A percentile compares a stretch with the other conserved stretches of the same genome.
Conservation (phyloP, 2,329 filamentous ascomycete species). For the Bipolaris victoriae region DNA sequence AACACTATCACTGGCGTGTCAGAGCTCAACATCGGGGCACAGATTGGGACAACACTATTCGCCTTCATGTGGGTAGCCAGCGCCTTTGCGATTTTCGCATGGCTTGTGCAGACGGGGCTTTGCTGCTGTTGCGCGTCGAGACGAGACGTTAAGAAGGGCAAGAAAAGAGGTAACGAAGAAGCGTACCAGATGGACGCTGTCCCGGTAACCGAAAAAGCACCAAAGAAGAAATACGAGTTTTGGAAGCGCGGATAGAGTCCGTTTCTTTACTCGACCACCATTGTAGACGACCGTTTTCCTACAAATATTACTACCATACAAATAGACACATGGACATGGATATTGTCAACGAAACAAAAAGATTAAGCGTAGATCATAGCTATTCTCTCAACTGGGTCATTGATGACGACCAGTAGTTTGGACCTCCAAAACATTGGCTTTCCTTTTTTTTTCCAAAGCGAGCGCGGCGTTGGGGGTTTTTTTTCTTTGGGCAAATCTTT, state of each 20-base stretch:
- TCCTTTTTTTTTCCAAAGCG: slow-evolving; percentile 11
- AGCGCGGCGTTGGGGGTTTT: slow-evolving; percentile 22
- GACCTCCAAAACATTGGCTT: not conserved
- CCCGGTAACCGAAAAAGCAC: slow-evolving; percentile 4
- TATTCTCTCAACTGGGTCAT: not conserved
- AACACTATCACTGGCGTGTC: slow-evolving; percentile 73
- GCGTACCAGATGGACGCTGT: slow-evolving; percentile 35
- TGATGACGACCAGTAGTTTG: not conserved
- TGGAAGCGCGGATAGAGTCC: slow-evolving; percentile 24
- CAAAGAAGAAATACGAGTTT: slow-evolving; percentile 23
- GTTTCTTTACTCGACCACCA: not conserved
- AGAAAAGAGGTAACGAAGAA: slow-evolving; percentile 53
- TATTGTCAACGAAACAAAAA: not conserved
- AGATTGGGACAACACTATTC: slow-evolving; percentile 76
- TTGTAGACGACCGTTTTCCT: not conserved
- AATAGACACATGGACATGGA: not conserved
- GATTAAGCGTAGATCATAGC: not conserved
- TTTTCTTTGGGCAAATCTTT: slow-evolving; percentile 7
- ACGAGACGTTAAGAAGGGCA: slow-evolving; percentile 59
- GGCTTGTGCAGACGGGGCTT: slow-evolving; percentile 73
- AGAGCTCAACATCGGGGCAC: slow-evolving; percentile 76
- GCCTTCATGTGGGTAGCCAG: slow-evolving; percentile 88
- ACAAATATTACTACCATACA: not conserved
- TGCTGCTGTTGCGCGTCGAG: slow-evolving; percentile 75
- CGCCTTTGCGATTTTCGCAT: slow-evolving; percentile 70